Evolutionary conservation across 306 rosid species (phyloP).

Genomic region (Citrullus amarus): DNA sequence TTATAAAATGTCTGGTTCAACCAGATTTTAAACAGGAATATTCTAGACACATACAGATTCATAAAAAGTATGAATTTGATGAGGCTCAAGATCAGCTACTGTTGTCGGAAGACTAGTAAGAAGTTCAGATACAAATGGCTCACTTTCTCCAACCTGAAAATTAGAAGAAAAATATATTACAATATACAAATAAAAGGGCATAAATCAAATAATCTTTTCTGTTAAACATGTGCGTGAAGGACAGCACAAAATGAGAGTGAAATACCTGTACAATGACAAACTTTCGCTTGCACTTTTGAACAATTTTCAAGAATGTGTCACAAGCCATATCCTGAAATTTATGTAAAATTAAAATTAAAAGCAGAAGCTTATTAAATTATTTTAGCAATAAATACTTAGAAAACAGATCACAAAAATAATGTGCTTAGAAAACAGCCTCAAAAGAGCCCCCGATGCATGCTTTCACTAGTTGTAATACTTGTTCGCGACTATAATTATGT

Average conservation of each 20-base stretch:
- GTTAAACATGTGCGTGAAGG: neutral
- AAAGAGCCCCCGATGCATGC: neutral
- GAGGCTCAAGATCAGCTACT: constrained; percentile 83
- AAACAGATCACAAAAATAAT: neutral
- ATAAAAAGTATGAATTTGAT: constrained; percentile 88
- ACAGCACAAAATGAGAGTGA: neutral
- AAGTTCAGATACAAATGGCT: constrained; percentile 96
- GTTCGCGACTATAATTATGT: neutral
- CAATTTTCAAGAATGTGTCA: constrained; percentile 89
- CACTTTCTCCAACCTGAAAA: constrained; percentile 84
- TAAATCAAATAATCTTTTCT: neutral
- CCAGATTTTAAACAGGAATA: neutral
- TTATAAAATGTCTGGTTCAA: neutral
- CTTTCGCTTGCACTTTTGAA: constrained; percentile 94
- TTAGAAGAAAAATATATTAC: constrained; percentile 3
- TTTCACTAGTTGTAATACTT: neutral
- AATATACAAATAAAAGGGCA: neutral
- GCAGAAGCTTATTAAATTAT: neutral
- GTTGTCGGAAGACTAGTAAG: constrained; percentile 75
- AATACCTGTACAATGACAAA: constrained; percentile 84
- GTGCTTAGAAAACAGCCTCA: neutral
- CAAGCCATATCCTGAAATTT: constrained; percentile 93
- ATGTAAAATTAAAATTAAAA: neutral
- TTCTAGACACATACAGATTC: constrained; percentile 61
- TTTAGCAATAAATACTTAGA: neutral